A percentile compares a stretch with the other conserved stretches of the same genome.
Evolutionary conservation across 805 yeast species (phyloP).

Genomic region (Vanderwaltozyma polyspora): DNA sequence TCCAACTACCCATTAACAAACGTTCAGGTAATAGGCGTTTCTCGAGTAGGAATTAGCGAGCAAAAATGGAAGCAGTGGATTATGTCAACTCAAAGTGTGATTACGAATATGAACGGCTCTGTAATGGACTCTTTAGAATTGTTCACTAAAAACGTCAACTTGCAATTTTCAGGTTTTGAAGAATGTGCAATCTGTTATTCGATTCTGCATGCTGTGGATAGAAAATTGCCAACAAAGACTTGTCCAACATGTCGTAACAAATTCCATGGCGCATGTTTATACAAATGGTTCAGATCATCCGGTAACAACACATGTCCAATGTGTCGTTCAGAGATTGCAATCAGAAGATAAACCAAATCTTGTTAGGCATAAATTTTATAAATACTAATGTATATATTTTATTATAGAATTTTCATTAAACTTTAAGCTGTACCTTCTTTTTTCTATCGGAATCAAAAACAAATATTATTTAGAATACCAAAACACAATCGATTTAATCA

Average conservation of each 20-base stretch:
- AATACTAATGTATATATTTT: too few relatives aligned
- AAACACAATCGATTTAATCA: too few relatives aligned
- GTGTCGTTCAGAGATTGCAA: constrained; percentile 48
- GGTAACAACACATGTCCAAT: constrained; percentile 90
- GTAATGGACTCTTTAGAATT: constrained; percentile 33
- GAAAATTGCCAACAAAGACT: constrained; percentile 76
- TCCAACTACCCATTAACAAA: constrained; percentile 64
- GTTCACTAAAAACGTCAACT: constrained; percentile 51
- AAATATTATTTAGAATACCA: too few relatives aligned
- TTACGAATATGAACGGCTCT: constrained; percentile 64
- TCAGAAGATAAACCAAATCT: constrained; percentile 14
- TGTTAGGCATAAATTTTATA: not conserved
- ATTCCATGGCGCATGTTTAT: constrained; percentile 91
- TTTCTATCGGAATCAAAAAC: too few relatives aligned
- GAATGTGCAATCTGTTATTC: constrained; percentile 97
- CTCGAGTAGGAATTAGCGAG: constrained; percentile 80
- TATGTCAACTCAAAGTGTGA: constrained; percentile 75
- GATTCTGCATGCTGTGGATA: constrained; percentile 73
- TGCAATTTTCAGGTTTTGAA: constrained; percentile 87
- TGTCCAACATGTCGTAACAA: constrained; percentile 88
- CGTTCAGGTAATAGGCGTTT: constrained; percentile 65
- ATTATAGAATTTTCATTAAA: too few relatives aligned
- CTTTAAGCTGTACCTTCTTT: too few relatives aligned
- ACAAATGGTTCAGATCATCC: constrained; percentile 94
- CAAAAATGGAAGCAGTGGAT: constrained; percentile 93